A percentile compares a stretch with the other conserved stretches of the same genome.
These are phyloP conservation scores for Ananas comosus DNA, from an alignment of 176 grass and related monocot genomes.

Conservation along the genomic window DNA sequence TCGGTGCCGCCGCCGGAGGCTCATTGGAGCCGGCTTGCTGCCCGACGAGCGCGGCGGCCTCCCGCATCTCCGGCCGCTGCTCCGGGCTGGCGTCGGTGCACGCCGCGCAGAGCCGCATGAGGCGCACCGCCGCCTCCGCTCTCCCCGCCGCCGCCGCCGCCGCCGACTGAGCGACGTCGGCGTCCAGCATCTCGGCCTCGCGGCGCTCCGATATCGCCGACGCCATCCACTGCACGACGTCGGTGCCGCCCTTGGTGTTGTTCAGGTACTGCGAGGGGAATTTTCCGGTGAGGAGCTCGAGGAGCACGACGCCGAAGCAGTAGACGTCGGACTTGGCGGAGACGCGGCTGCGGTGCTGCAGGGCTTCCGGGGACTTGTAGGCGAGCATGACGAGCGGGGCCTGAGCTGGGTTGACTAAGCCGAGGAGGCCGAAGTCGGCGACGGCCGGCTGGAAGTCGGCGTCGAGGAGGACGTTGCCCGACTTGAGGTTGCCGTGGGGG, in stretches of 20 bases:
- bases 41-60: conserved; percentile 41
- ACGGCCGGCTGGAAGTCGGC: conserved; percentile 34
- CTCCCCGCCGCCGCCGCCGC: too few relatives aligned
- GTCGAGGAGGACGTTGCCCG: conserved; percentile 58
- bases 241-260: conserved; percentile 42
- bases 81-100: conserved; percentile 33
- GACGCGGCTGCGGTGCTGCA: conserved; percentile 5
- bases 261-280: conserved; percentile 60
- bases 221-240: conserved; percentile 55
- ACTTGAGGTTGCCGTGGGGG: conserved; percentile 72
- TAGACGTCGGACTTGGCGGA: conserved; percentile 58
- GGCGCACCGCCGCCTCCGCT: conserved; percentile 10
- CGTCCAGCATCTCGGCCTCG: conserved; percentile 37
- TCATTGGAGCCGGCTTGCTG: not conserved
- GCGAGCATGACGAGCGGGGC: conserved; percentile 50
- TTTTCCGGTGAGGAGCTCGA: conserved; percentile 50
- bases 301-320: conserved; percentile 62
- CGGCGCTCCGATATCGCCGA: conserved; percentile 27
- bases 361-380: conserved; percentile 48
- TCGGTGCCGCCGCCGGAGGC: too few relatives aligned
- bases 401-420: conserved; percentile 38
- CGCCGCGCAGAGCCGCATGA: conserved; percentile 29
- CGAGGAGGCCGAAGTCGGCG: conserved; percentile 48
- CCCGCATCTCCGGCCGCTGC: conserved; percentile 29
- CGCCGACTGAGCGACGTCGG: not conserved